These are phyloP conservation scores for Skeletonema menzelii DNA, from an alignment of 108 stramenopile genomes.

Conservation along the genomic window DNA sequence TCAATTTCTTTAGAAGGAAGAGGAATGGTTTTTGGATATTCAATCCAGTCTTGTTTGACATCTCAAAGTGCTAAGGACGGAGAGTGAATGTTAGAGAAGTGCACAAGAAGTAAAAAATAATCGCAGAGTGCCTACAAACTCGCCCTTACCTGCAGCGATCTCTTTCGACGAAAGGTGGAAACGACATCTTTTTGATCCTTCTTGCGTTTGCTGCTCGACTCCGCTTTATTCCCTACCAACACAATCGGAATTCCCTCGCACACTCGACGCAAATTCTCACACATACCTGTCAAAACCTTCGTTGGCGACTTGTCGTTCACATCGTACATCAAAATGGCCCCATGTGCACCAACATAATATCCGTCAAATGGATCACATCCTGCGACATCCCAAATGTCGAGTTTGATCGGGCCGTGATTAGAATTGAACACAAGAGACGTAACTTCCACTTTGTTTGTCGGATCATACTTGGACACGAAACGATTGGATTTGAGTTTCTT, in stretches of 20 bases:
- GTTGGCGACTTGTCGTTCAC: conserved; percentile 77
- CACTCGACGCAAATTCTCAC: conserved; percentile 78
- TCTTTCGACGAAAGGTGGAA: conserved; percentile 86
- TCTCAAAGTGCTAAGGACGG: conserved; percentile 76
- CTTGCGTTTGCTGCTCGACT: conserved; percentile 83
- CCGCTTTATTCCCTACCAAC: conserved; percentile 87
- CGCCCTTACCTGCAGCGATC: conserved; percentile 48
- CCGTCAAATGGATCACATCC: conserved; percentile 85
- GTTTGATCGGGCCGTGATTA: conserved; percentile 81
- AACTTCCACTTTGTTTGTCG: conserved; percentile 59
- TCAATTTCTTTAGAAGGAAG: conserved; percentile 66
- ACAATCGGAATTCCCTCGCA: conserved; percentile 89
- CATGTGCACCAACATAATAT: conserved; percentile 75
- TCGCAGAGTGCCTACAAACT: neutral
- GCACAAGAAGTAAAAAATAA: neutral
- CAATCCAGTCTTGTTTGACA: conserved; percentile 87
- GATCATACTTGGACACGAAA: conserved; percentile 84
- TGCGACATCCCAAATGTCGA: conserved; percentile 90
- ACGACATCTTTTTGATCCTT: conserved; percentile 62
- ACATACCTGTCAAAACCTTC: conserved; percentile 86
- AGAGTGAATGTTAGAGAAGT: neutral
- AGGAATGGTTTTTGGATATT: conserved; percentile 90
- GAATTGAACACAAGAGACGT: conserved; percentile 82
- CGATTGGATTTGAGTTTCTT: conserved; percentile 83
- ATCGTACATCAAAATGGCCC: conserved; percentile 87